phyloP scores from a whole-genome alignment of 805 yeast genomes.

The Grigorovia jiainica region DNA sequence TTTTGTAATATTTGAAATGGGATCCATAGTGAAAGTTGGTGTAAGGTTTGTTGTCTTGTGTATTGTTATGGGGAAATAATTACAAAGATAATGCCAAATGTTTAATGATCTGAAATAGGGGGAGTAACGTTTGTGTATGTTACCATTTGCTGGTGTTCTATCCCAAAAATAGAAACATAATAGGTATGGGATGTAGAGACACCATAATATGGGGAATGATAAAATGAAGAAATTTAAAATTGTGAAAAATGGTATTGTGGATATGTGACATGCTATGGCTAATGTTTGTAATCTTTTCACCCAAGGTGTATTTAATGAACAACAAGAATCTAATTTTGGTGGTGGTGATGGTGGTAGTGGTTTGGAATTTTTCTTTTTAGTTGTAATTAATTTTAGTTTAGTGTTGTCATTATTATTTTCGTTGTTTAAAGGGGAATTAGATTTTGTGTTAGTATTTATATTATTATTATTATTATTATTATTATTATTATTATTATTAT shows the following conservation, averaged over 20 bases:
- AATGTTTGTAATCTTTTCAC: constrained; percentile 54
- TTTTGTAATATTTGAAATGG: constrained; percentile 23
- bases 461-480: too few species aligned
- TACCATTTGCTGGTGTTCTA: constrained; percentile 69
- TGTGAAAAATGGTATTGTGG: constrained; percentile 47
- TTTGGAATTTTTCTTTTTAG: background rate
- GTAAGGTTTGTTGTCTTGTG: constrained; percentile 59
- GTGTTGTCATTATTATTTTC: too few species aligned
- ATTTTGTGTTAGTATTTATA: too few species aligned
- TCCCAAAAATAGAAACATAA: constrained; percentile 44
- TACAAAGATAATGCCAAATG: constrained; percentile 63
- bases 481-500: background rate
- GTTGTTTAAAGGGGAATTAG: too few species aligned
- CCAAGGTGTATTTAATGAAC: constrained; percentile 46
- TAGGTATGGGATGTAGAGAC: constrained; percentile 53
- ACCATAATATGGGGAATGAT: constrained; percentile 60
- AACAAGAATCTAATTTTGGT: constrained; percentile 26
- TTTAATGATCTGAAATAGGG: constrained; percentile 44
- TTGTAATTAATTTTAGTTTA: background rate
- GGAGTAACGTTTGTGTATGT: constrained; percentile 48
- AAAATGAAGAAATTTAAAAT: constrained; percentile 47
- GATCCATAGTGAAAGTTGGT: constrained; percentile 54
- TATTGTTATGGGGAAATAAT: constrained; percentile 70
- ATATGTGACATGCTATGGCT: constrained; percentile 63
- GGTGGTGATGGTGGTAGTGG: constrained; percentile 1